Evolutionary conservation across 2,329 filamentous ascomycete genomes (phyloP), one percentile per base, ranked within the genome.

Genomic region (Xylariaceae sp.): DNA sequence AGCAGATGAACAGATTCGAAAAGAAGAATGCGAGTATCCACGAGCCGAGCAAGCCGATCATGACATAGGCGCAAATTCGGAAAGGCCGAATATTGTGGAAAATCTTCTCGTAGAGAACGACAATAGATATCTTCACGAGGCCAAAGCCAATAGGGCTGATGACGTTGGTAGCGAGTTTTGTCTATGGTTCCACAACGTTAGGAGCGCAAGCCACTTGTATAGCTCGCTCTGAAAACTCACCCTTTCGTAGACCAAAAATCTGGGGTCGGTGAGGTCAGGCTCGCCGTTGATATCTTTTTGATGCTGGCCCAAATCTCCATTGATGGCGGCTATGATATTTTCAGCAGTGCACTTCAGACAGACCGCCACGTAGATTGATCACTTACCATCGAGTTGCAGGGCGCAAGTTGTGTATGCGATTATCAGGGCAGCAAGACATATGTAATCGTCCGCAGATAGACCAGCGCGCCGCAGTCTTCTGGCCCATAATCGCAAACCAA

Each of bases 11-110:
- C 8, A 60, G 45, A 29, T 60, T 57, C 8, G 55, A 50, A 43
- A 59, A 56, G 45, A 59, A 58, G 37, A 55, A 60, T 25, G 56
- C 53, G 34, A 59, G 35, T 2, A 54, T 50, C 56, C 56, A 60
- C 25, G 40, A 41, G 4, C 44, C 40, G 10, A 56, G 43, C 19
- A 54, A 27, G 2, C 44, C 47, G 21, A 55, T 42, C 35, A 54
- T 51, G 7, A 41, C 36, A 34, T 54, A 48, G 14, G 42, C 40
- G 11, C 42, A 38, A 23, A 32, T 49, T 37, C 48, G 45, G 25
- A 56, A 56, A 22, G 42, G 29, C 16, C 27, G 35, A 14, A 40
- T 32, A 17, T 44, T 46, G 20, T 47, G 40, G 17, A 56, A 56
- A 7, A 56, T 55, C n/a, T 40, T 44, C 44, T 49, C 47, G 40